Evolutionary conservation across 1,284 basidiomycete genomes (phyloP).

Genomic region (Cerrena zonata): DNA sequence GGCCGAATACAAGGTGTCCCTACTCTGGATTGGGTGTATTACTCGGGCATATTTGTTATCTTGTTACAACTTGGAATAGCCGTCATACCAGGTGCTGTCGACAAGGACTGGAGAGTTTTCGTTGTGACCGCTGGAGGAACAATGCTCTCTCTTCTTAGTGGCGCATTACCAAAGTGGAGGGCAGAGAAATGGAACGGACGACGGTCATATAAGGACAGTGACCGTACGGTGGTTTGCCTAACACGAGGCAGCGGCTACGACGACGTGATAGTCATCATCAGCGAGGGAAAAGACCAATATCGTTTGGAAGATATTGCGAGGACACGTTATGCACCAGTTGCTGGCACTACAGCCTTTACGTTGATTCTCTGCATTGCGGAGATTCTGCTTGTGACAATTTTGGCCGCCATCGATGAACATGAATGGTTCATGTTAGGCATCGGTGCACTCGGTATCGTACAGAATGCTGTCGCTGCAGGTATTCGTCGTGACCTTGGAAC

Average conservation of each 20-base stretch:
- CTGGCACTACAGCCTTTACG: conserved; percentile 11
- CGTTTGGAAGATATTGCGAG: conserved; percentile 28
- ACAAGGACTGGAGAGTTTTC: conserved; percentile 19
- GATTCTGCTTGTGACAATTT: conserved; percentile 20
- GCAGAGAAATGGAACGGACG: conserved; percentile 27
- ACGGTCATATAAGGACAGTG: conserved; percentile 5
- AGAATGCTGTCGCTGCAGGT: conserved; percentile 20
- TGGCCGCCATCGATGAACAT: conserved; percentile 14
- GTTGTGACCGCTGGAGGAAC: conserved; percentile 13
- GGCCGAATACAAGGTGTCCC: conserved; percentile 12
- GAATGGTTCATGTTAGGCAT: conserved; percentile 20
- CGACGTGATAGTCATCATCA: conserved; percentile 28
- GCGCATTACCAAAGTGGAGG: conserved; percentile 28
- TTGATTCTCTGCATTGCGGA: conserved; percentile 14
- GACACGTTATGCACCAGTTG: conserved; percentile 12
- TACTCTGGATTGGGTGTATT: conserved; percentile 20
- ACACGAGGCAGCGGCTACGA: conserved; percentile 27
- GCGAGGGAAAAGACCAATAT: conserved; percentile 19
- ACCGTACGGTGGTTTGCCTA: conserved; percentile 23
- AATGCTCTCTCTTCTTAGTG: conserved; percentile 10
- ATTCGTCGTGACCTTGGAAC: conserved; percentile 14
- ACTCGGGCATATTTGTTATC: conserved; percentile 17
- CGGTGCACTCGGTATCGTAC: conserved; percentile 21
- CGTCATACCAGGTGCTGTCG: conserved; percentile 17
- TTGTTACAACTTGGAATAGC: conserved; percentile 21